Evolutionary conservation across 1,284 basidiomycete species (phyloP).

Genomic region (Marasmius oreades): DNA sequence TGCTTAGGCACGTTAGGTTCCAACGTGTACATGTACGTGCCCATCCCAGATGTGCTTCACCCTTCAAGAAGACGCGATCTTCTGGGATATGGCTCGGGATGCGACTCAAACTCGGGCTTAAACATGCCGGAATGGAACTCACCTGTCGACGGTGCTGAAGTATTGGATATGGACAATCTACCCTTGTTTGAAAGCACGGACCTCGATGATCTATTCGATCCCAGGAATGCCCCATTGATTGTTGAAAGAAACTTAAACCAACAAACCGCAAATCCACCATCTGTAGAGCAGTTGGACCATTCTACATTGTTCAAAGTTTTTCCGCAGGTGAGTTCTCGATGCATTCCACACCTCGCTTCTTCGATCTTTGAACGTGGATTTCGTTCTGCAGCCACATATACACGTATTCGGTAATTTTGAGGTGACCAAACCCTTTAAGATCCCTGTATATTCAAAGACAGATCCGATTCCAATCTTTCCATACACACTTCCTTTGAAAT

Average conservation of each 20-base stretch:
- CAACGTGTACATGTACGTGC: not conserved
- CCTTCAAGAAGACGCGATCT: not conserved
- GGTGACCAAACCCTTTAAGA: constrained; percentile 17
- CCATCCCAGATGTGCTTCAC: not conserved
- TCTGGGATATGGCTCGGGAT: not conserved
- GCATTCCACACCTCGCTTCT: not conserved
- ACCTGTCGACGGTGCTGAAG: constrained; percentile 26
- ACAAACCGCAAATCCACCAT: not conserved
- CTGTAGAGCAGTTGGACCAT: not conserved
- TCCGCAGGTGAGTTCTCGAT: constrained; percentile 24
- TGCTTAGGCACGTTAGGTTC: not conserved
- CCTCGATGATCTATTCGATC: constrained; percentile 15
- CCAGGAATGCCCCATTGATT: not conserved
- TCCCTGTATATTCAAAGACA: constrained; percentile 16
- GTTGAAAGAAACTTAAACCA: not conserved
- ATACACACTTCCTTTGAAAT: constrained; percentile 28
- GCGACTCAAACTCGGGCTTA: not conserved
- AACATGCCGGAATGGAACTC: constrained; percentile 35
- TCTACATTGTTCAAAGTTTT: not conserved
- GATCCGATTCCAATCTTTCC: constrained; percentile 39
- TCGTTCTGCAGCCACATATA: constrained; percentile 30
- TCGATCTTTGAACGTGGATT: not conserved
- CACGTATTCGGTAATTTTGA: constrained; percentile 23
- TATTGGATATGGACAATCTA: constrained; percentile 33
- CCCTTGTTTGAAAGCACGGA: constrained; percentile 36